phyloP scores from a whole-genome alignment of 495 filamentous ascomycete genomes.

The Lasiosphaeria miniovina region DNA sequence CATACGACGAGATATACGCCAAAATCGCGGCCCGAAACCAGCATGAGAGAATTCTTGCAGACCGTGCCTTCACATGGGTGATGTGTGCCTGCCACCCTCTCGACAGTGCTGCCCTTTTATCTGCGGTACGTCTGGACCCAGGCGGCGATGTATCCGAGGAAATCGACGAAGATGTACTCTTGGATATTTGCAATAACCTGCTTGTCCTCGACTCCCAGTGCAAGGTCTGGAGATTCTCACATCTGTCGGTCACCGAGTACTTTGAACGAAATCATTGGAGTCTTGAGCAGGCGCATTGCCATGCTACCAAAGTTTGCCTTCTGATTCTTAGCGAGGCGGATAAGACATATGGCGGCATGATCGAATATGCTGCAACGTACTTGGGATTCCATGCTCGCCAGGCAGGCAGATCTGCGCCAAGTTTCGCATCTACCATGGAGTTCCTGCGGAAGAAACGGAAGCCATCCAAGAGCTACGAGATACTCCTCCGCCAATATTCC shows the following conservation, averaged over 20 bases:
- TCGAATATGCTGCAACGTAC: no score
- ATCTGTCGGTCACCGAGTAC: constrained; percentile 12
- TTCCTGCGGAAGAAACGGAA: no score
- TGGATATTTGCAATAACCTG: constrained; percentile 10
- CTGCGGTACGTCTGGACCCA: constrained; percentile 17
- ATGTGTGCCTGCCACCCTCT: constrained; percentile 31
- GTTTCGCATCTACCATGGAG: no score
- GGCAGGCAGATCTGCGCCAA: no score
- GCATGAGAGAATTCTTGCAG: constrained; percentile 14
- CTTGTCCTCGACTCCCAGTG: constrained; percentile 11
- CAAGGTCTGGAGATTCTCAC: constrained; percentile 11
- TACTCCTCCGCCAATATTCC: no score
- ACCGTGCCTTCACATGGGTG: constrained; percentile 38
- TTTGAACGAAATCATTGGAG: constrained; percentile 9
- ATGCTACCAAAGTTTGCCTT: constrained; percentile 13
- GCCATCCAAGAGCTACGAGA: no score
- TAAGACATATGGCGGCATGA: no score
- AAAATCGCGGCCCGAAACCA: constrained; percentile 27
- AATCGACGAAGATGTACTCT: neutral
- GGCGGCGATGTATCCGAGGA: constrained; percentile 4
- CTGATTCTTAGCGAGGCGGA: constrained; percentile 1
- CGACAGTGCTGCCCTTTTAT: constrained; percentile 15
- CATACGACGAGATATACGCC: constrained; percentile 37
- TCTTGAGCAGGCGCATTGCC: constrained; percentile 8
- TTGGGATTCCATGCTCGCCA: no score